Conservation (phyloP, 2,329 filamentous ascomycete species). For the Fusarium luffae region DNA sequence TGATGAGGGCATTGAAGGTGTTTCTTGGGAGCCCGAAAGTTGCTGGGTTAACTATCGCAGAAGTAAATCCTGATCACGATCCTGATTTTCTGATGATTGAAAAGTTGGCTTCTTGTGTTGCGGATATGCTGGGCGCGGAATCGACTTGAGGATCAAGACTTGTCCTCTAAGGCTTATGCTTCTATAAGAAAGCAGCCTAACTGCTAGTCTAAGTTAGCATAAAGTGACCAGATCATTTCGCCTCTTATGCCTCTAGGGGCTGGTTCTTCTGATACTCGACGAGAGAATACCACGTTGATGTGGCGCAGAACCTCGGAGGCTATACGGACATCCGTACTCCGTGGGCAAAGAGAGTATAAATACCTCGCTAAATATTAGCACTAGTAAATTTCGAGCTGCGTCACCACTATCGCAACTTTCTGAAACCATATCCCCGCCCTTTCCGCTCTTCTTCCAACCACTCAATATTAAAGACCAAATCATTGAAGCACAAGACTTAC, state of each 20-base stretch:
- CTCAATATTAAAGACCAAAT: neutral
- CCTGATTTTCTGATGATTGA: slow-evolving; percentile 28
- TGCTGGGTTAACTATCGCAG: slow-evolving; percentile 29
- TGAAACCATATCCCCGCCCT: slow-evolving; percentile 3
- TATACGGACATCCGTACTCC: neutral
- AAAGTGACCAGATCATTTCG: too few relatives aligned
- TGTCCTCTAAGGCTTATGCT: too few relatives aligned
- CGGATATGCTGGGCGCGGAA: slow-evolving; percentile 13
- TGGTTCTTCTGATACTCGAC: too few relatives aligned
- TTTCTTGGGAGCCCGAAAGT: slow-evolving; percentile 21
- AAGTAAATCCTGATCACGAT: slow-evolving; percentile 40
- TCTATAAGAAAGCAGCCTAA: too few relatives aligned
- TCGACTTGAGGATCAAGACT: neutral
- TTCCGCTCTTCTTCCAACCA: too few relatives aligned
- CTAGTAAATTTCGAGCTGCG: neutral
- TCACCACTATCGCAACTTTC: neutral
- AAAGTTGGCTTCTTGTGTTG: slow-evolving; percentile 11
- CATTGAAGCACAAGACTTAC: neutral
- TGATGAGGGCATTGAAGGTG: slow-evolving; percentile 32
- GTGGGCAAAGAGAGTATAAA: neutral
- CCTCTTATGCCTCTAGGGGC: too few relatives aligned
- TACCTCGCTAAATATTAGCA: neutral
- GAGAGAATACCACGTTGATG: neutral
- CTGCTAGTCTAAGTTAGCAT: too few relatives aligned
- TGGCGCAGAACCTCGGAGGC: neutral